These are phyloP conservation scores for Chamaecrista fasciculata DNA, from an alignment of 306 rosid species.

Conservation along the genomic window DNA sequence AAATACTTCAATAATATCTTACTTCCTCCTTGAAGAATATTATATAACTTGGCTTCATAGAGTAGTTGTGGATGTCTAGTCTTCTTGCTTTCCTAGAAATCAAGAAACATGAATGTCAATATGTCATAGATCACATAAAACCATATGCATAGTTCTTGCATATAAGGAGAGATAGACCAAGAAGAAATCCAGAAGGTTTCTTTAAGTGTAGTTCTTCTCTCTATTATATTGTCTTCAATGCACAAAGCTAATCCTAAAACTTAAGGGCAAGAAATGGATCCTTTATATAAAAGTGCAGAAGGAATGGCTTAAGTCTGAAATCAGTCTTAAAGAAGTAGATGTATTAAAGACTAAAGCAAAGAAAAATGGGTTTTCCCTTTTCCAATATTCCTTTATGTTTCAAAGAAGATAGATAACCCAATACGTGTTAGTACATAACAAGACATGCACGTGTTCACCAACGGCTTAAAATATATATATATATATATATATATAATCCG, in stretches of 20 bases:
- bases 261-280: background rate
- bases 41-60: constrained; percentile 67
- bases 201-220: constrained; percentile 21
- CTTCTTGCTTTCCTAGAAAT: constrained; percentile 56
- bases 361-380: background rate
- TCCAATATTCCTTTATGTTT: background rate
- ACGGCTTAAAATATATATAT: too few relatives aligned
- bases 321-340: background rate
- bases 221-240: background rate
- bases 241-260: constrained; percentile 4
- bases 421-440: background rate
- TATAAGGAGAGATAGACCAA: background rate
- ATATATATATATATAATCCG: too few relatives aligned
- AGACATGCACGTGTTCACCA: background rate
- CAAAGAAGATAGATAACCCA: background rate
- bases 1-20: constrained; percentile 36
- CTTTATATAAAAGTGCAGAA: background rate
- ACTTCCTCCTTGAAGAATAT: constrained; percentile 63
- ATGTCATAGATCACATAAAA: background rate
- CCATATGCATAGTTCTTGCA: constrained; percentile 3
- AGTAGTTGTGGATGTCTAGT: constrained; percentile 67
- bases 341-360: background rate
- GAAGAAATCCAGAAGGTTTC: background rate
- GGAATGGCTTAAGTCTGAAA: background rate
- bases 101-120: background rate